Conservation (phyloP, 2,329 filamentous ascomycete species). For the Diaporthe helianthi region DNA sequence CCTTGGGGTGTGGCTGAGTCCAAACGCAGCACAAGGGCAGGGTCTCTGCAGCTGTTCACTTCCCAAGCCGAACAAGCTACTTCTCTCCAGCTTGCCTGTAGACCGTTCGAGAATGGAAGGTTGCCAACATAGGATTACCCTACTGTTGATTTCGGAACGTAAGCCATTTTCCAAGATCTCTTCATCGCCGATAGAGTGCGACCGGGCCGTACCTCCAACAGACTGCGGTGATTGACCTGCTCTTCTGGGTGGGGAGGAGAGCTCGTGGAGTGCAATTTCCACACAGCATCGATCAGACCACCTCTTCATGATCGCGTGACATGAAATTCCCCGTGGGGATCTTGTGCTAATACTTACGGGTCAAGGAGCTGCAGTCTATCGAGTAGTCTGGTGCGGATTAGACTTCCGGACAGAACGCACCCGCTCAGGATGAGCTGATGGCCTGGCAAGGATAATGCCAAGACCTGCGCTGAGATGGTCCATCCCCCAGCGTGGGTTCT, state of each 20-base stretch:
- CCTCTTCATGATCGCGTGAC: neutral
- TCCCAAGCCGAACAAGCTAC: neutral
- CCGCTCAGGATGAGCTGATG: conserved; percentile 10
- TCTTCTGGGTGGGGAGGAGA: neutral
- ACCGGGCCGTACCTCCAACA: neutral
- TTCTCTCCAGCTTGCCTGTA: neutral
- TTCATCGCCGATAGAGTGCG: too few relatives aligned
- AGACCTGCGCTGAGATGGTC: conserved; percentile 10
- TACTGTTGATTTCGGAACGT: neutral
- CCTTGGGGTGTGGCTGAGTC: neutral
- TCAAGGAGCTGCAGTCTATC: neutral
- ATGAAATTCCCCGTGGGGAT: conserved; percentile 12
- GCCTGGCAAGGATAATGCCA: conserved; percentile 21
- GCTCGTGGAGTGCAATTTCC: neutral
- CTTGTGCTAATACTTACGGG: neutral
- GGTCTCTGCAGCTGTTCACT: neutral
- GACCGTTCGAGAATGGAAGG: neutral
- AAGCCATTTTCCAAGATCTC: neutral
- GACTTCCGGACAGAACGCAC: neutral
- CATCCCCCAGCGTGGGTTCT: conserved; percentile 12
- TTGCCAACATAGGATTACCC: neutral
- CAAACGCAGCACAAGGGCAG: neutral
- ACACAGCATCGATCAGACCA: neutral
- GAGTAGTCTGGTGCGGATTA: neutral
- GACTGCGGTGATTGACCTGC: neutral